These are phyloP conservation scores for Megacollybia platyphylla DNA, from an alignment of 1,284 basidiomycete genomes.

Conservation along the genomic window DNA sequence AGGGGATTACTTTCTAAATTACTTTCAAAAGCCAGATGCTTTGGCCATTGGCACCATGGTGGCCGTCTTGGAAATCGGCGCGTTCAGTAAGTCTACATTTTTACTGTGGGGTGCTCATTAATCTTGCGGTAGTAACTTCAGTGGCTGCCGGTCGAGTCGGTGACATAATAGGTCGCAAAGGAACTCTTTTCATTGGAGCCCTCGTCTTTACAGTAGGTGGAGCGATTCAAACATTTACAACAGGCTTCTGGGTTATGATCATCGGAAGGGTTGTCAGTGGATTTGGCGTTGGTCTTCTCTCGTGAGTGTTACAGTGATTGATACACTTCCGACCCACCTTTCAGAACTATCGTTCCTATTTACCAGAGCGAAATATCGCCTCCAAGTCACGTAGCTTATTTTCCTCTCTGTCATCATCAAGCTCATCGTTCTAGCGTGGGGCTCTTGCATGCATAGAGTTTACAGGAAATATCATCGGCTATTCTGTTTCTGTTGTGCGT, in stretches of 20 bases:
- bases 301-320: conserved; percentile 34
- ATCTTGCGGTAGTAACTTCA: conserved; percentile 61
- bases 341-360: conserved; percentile 90
- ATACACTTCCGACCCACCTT: not conserved
- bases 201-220: conserved; percentile 84
- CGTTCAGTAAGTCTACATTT: conserved; percentile 51
- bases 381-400: conserved; percentile 62
- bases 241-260: conserved; percentile 80
- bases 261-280: conserved; percentile 82
- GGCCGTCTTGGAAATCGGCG: conserved; percentile 85
- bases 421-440: conserved; percentile 38
- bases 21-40: conserved; percentile 68
- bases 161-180: conserved; percentile 79
- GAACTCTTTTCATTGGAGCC: conserved; percentile 82
- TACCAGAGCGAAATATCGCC: conserved; percentile 97
- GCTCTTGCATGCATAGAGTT: conserved; percentile 95
- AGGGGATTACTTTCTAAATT: conserved; percentile 79
- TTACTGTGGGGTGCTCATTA: not conserved
- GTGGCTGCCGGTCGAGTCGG: conserved; percentile 82
- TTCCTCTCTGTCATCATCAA: not conserved
- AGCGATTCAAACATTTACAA: conserved; percentile 79
- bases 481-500: conserved; percentile 86
- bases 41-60: conserved; percentile 74
- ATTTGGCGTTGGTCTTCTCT: conserved; percentile 88
- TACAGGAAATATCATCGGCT: conserved; percentile 88